phyloP scores from a whole-genome alignment of 106 monocot species.

The Dendrobium nobile region DNA sequence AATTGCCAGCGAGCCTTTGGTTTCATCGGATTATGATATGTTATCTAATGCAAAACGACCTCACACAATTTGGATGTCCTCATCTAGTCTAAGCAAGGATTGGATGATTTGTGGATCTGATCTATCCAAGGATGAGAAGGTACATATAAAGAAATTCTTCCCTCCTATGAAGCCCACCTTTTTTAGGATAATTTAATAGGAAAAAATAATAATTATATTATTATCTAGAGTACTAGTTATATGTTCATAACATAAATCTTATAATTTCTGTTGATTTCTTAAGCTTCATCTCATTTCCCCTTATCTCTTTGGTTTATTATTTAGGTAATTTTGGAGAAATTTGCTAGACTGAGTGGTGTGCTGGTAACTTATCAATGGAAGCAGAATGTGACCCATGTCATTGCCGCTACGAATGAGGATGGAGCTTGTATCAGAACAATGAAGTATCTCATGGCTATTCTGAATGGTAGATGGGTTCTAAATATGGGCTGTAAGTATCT shows the following conservation, averaged over 20 bases:
- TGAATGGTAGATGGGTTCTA: constrained; percentile 87
- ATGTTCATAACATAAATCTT: not conserved
- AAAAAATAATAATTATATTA: not conserved
- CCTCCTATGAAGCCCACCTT: not conserved
- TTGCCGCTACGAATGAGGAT: constrained; percentile 70
- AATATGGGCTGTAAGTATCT: constrained; percentile 64
- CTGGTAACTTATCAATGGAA: constrained; percentile 43
- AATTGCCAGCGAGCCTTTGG: constrained; percentile 21
- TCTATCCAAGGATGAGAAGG: constrained; percentile 65
- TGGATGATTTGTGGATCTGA: constrained; percentile 84
- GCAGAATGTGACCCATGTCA: constrained; percentile 77
- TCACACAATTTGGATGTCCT: constrained; percentile 27
- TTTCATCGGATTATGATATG: constrained; percentile 7
- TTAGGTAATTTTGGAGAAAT: constrained; percentile 46
- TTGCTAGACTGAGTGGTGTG: constrained; percentile 47
- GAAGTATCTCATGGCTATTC: constrained; percentile 79
- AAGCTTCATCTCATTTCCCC: not conserved
- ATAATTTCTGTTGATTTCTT: not conserved
- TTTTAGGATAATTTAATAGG: not conserved
- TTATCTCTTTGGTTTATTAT: not conserved
- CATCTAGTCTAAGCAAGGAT: constrained; percentile 20
- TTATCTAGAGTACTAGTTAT: not conserved
- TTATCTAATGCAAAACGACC: constrained; percentile 7
- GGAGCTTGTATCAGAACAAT: constrained; percentile 85
- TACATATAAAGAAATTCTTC: constrained; percentile 8